Evolutionary conservation across 176 grass and related monocot genomes (phyloP), one percentile per base, ranked within the genome.

Genomic region (Stipa capillata): DNA sequence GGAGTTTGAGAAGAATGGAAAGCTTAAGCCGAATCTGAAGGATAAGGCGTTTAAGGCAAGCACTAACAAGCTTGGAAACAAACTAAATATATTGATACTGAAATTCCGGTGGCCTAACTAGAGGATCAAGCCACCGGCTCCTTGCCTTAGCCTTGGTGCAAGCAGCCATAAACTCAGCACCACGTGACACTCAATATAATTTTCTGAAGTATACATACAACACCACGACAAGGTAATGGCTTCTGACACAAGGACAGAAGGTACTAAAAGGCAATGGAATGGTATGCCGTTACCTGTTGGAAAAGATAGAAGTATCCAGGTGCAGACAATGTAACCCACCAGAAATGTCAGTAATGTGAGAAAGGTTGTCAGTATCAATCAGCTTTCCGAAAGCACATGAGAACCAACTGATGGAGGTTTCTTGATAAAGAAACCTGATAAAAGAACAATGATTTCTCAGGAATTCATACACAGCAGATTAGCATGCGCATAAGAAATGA

Each of bases 271-370:
- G 24, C 43, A 57, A 61, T 64, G 54, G n/a, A 72, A 66, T 41
- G 20, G 25, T 36, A 53, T 60, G 29, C 4, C 60, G 66, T 83
- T 81, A 98, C 92, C 89, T 88, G 76, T 83, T 92, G 14, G 83
- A 85, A 82, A 98, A 94, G 69, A 94, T 92, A 66, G 95, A 98
- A 56, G 95, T 92, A 64, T 98, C 90, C 45, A 94, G 83, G 78
- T 94, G 77, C 51, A 98, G 76, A 88, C 89, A 98, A 85, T 98
- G 89, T 39, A 94, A 83, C 11, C 87, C 89, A 70, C 73, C 79
- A 72, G 63, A 88, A 90, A 21, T 73, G 35, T 53, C 75, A n/a
- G 75, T 76, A 43, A 43, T 24, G 34, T 20, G 20, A 62, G 85
- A 85, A 73, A 57, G 70, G 47, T 79, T 91, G 43, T 83, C 85